Evolutionary conservation across 148 eudicot genomes (phyloP).

Genomic region (Camellia granthamiana): DNA sequence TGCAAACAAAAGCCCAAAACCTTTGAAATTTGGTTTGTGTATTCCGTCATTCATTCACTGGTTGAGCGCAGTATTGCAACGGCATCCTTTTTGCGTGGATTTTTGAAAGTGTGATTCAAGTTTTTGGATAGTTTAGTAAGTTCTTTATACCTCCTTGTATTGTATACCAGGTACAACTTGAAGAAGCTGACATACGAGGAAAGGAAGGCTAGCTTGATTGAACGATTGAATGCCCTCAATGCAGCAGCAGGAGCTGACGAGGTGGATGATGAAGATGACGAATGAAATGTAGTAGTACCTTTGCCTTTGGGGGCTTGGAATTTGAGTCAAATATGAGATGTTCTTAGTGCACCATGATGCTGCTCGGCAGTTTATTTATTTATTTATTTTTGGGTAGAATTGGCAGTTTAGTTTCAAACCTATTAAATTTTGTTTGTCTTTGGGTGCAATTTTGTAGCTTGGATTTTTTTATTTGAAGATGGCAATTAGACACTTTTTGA

Average conservation of each 20-base stretch:
- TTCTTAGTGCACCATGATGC: background rate
- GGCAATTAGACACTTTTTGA: constrained; percentile 9
- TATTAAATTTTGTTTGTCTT: constrained; percentile 9
- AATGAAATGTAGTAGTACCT: constrained; percentile 7
- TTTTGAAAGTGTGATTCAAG: background rate
- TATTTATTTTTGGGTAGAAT: too few species aligned
- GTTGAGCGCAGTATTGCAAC: too few species aligned
- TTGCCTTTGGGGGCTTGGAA: background rate
- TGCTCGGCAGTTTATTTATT: constrained; percentile 1
- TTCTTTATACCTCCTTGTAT: background rate
- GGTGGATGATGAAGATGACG: constrained; percentile 57
- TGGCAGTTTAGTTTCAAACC: background rate
- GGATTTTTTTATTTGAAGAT: background rate
- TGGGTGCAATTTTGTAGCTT: background rate
- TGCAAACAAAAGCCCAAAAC: too few species aligned
- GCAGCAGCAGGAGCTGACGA: constrained; percentile 49
- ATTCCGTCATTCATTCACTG: too few species aligned
- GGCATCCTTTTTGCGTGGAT: background rate
- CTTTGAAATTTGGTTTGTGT: too few species aligned
- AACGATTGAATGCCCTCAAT: constrained; percentile 63
- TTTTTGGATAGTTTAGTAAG: background rate
- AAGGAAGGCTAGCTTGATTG: constrained; percentile 64
- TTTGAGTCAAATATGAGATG: constrained; percentile 8
- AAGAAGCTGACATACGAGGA: constrained; percentile 80
- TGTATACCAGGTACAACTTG: constrained; percentile 50